phyloP scores from a whole-genome alignment of 225 moss, liverwort and hornwort species.

The Climacium dendroides region DNA sequence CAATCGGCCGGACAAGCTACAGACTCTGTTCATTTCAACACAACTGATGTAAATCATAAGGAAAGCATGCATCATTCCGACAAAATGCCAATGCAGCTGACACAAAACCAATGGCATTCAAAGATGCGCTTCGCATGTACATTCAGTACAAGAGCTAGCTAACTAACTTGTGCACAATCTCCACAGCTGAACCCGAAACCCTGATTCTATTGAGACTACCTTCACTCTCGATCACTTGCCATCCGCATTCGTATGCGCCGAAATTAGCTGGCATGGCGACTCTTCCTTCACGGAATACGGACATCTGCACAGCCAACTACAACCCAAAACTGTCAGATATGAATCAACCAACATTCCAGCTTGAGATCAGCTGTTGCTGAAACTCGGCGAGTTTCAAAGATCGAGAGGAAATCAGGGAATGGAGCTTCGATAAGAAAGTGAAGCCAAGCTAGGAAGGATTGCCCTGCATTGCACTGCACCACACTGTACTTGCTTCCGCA shows the following conservation, averaged over 20 bases:
- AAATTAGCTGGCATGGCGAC: not conserved
- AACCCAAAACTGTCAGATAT: not conserved
- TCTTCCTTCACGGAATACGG: not conserved
- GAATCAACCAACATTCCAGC: too few relatives aligned
- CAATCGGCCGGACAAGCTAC: too few relatives aligned
- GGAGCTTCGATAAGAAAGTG: not conserved
- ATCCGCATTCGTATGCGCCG: not conserved
- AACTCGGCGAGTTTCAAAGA: not conserved
- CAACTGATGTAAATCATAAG: not conserved
- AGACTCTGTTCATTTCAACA: not conserved
- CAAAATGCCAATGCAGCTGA: not conserved
- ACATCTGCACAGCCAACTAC: not conserved
- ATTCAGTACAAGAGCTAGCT: not conserved
- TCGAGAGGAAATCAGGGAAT: not conserved
- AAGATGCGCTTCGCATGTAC: not conserved
- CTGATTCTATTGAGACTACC: not conserved
- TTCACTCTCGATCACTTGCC: not conserved
- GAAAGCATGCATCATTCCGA: not conserved
- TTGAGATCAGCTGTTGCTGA: not conserved
- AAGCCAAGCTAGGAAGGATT: not conserved
- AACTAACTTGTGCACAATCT: not conserved
- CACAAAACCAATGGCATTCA: too few relatives aligned
- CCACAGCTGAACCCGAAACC: not conserved
- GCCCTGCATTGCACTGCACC: not conserved
- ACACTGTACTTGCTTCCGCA: not conserved